A percentile compares a stretch with the other conserved stretches of the same genome.
phyloP scores from a whole-genome alignment of 2,329 filamentous ascomycete genomes.

The Orbilia ellipsospora region DNA sequence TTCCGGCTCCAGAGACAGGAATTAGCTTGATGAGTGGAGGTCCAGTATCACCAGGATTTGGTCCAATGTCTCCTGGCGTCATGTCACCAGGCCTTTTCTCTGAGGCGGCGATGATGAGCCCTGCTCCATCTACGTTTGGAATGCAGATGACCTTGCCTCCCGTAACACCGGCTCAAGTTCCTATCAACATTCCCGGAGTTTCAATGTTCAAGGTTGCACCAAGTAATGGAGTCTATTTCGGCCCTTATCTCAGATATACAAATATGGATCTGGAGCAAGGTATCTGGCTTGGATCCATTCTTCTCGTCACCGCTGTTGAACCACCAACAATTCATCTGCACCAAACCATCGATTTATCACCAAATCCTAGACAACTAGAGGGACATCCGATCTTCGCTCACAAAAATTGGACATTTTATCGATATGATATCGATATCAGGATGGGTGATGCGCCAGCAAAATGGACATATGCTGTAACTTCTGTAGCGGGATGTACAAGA shows the following conservation, averaged over 20 bases:
- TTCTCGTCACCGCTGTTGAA: slow-evolving; percentile 88
- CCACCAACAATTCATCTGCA: slow-evolving; percentile 97
- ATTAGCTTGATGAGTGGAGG: slow-evolving; percentile 54
- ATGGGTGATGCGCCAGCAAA: slow-evolving; percentile 88
- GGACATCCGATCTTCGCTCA: slow-evolving; percentile 86
- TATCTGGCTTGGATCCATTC: slow-evolving; percentile 89
- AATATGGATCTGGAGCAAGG: slow-evolving; percentile 97
- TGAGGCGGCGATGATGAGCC: slow-evolving; percentile 53
- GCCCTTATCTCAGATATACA: slow-evolving; percentile 91
- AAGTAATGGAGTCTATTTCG: slow-evolving; percentile 97
- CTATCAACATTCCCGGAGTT: slow-evolving; percentile 73
- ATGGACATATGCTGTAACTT: slow-evolving; percentile 98
- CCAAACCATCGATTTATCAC: slow-evolving; percentile 86
- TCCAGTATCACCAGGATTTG: slow-evolving; percentile 73
- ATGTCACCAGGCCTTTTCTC: slow-evolving; percentile 64
- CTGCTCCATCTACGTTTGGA: slow-evolving; percentile 63
- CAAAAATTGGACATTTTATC: slow-evolving; percentile 94
- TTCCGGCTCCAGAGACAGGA: slow-evolving; percentile 70
- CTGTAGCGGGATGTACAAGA: slow-evolving; percentile 94
- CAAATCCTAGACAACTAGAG: slow-evolving; percentile 88
- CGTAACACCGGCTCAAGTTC: slow-evolving; percentile 37
- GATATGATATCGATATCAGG: slow-evolving; percentile 87
- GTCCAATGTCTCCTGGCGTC: slow-evolving; percentile 58
- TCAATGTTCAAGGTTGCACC: slow-evolving; percentile 94
- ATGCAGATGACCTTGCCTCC: slow-evolving; percentile 65